Evolutionary conservation across 78 protist genomes (phyloP), one percentile per base, ranked within the genome.

Genomic region (Dictyostelium capitatum): DNA sequence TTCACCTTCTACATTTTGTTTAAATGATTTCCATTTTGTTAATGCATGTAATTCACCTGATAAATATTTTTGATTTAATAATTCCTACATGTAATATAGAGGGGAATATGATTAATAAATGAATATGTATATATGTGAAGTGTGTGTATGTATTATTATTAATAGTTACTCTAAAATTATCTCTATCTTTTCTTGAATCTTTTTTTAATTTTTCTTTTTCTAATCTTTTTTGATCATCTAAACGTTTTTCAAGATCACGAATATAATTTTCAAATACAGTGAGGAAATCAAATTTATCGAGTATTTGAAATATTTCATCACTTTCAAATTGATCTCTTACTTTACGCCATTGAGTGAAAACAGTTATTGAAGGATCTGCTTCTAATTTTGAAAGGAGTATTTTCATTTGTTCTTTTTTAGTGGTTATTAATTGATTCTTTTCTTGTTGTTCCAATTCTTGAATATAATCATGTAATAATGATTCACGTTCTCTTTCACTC

Each of bases 31-130:
- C 92, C 92, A 85, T 28, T 48, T 53, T 20, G 92, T 85, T 9
- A 62, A 19, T 37, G 92, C 83, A 75, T 85, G 92, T 25, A 85
- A 19, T 17, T 85, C 92, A 50, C 92, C 92, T 25, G 6, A 28
- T 48, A 23, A 14, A 59, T 57, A 75, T 30, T 75, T 53, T 47
- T 72, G 83, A 46, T 56, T n/a, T 59, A 85, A 47, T 37, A 85
- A 85, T 56, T 83, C 75, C 75, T 59, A 59, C 3, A 59, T 48
- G 15, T 46, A 47, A 14, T 37, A n/a, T 2, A 62, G 8, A 12
- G 12, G 51, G 28, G 15, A 23, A 53, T 10, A 72, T 11, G n/a
- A 73, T 47, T n/a, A 37, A 37, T 37, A 17, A 37, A 15, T 30
- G 20, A 69, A 69, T n/a, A n/a, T 62, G 43, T 37, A 37, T 37